phyloP scores from a whole-genome alignment of 2,329 filamentous ascomycete genomes.

The Arthrobotrys pseudoclavata region DNA sequence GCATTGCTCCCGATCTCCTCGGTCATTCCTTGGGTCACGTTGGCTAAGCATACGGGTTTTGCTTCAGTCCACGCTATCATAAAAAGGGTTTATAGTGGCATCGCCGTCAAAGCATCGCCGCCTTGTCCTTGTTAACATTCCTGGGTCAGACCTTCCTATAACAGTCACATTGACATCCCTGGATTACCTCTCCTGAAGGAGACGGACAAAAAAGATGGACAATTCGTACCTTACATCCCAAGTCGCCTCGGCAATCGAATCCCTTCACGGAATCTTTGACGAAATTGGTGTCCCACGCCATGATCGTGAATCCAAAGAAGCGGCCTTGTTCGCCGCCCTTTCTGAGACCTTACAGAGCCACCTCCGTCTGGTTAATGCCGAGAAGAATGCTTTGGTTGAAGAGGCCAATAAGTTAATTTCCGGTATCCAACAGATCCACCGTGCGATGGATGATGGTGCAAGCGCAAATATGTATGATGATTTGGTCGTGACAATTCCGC shows the following conservation, averaged over 20 bases:
- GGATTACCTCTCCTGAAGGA: slow-evolving; percentile 30
- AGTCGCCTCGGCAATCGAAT: slow-evolving; percentile 54
- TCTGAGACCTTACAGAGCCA: slow-evolving; percentile 94
- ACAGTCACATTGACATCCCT: slow-evolving; percentile 23
- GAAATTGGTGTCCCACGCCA: slow-evolving; percentile 95
- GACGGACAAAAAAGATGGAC: slow-evolving; percentile 51
- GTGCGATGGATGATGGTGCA: slow-evolving; percentile 54
- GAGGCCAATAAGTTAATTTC: slow-evolving; percentile 88
- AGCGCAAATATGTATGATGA: slow-evolving; percentile 66
- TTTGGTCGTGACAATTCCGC: slow-evolving; percentile 83
- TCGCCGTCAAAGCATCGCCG: slow-evolving; percentile 3
- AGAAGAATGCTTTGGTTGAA: slow-evolving; percentile 91
- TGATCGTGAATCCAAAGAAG: slow-evolving; percentile 89
- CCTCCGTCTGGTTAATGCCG: slow-evolving; percentile 83
- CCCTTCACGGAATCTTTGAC: slow-evolving; percentile 90
- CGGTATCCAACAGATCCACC: slow-evolving; percentile 83
- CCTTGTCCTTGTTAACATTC: slow-evolving; percentile 8
- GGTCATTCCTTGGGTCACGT: slow-evolving; percentile 44
- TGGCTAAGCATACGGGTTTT: slow-evolving; percentile 27
- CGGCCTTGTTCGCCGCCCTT: slow-evolving; percentile 91
- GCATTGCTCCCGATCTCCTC: slow-evolving; percentile 5
- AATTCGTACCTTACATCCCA: slow-evolving; percentile 56
- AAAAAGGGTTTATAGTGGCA: slow-evolving; percentile 1
- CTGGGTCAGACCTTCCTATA: slow-evolving; percentile 10
- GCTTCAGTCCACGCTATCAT: slow-evolving; percentile 2